Conservation (phyloP, 1,284 basidiomycete genomes). For the Ceratobasidium sp. region DNA sequence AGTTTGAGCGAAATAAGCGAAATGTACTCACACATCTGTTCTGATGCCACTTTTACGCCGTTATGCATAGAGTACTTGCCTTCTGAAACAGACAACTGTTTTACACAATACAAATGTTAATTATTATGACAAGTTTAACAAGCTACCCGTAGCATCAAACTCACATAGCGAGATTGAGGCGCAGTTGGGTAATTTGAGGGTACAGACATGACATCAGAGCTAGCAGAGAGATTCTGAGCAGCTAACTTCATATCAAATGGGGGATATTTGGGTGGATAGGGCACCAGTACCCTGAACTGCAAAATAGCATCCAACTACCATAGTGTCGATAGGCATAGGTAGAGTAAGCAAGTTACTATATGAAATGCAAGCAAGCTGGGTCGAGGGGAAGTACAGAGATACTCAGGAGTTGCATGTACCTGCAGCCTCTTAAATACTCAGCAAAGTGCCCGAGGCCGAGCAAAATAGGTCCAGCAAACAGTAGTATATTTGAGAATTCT, state of each 20-base stretch:
- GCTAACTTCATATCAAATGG: neutral
- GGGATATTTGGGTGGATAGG: conserved; percentile 5
- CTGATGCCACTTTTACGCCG: neutral
- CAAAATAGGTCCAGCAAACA: neutral
- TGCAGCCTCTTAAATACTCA: neutral
- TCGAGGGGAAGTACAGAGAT: too few species aligned
- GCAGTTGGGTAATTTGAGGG: neutral
- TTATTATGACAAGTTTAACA: neutral
- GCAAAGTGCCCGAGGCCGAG: neutral
- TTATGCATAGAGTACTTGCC: too few species aligned
- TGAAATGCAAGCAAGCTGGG: too few species aligned
- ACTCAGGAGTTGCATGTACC: too few species aligned
- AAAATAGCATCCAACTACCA: too few species aligned
- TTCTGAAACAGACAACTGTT: neutral
- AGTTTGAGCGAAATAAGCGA: neutral
- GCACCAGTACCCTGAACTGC: neutral
- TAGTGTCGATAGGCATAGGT: too few species aligned
- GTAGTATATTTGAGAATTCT: conserved; percentile 12
- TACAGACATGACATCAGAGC: neutral
- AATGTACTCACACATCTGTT: neutral
- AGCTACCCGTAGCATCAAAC: neutral
- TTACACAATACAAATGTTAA: neutral
- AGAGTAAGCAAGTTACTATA: too few species aligned
- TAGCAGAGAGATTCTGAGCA: neutral
- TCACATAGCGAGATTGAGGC: neutral